These are phyloP conservation scores for Aspergillaceae sp. DNA, from an alignment of 2,329 filamentous ascomycete genomes.

Conservation along the genomic window DNA sequence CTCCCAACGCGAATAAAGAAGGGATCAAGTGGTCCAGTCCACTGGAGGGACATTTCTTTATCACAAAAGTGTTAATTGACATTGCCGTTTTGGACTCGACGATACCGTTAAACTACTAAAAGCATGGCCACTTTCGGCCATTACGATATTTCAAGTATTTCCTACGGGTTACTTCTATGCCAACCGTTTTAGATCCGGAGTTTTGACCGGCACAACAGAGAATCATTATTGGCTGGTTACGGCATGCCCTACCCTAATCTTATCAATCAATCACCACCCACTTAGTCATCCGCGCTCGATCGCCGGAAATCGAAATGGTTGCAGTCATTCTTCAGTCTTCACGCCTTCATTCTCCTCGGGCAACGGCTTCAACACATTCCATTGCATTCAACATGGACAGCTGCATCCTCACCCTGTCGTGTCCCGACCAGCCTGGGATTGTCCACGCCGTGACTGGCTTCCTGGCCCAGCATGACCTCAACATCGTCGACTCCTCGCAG, in stretches of 20 bases:
- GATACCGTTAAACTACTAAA: too few relatives aligned
- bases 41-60: too few relatives aligned
- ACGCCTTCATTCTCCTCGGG: conserved; percentile 5
- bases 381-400: conserved; percentile 33
- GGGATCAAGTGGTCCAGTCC: too few relatives aligned
- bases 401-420: conserved; percentile 71
- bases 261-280: conserved; percentile 10
- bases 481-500: conserved; percentile 77
- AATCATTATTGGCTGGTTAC: too few relatives aligned
- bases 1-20: too few relatives aligned
- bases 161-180: too few relatives aligned
- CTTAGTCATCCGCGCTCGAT: conserved; percentile 3
- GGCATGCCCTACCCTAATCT: conserved; percentile 7
- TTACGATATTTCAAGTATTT: too few relatives aligned
- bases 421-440: conserved; percentile 76
- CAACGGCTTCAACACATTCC: conserved; percentile 16
- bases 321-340: not conserved
- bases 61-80: too few relatives aligned
- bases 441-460: conserved; percentile 76
- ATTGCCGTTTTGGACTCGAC: too few relatives aligned
- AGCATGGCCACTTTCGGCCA: too few relatives aligned
- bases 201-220: too few relatives aligned
- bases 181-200: too few relatives aligned
- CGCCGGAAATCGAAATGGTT: not conserved
- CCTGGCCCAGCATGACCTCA: conserved; percentile 63